These are phyloP conservation scores for Mytilinidion resinicola DNA, from an alignment of 495 filamentous ascomycete genomes.

Conservation along the genomic window DNA sequence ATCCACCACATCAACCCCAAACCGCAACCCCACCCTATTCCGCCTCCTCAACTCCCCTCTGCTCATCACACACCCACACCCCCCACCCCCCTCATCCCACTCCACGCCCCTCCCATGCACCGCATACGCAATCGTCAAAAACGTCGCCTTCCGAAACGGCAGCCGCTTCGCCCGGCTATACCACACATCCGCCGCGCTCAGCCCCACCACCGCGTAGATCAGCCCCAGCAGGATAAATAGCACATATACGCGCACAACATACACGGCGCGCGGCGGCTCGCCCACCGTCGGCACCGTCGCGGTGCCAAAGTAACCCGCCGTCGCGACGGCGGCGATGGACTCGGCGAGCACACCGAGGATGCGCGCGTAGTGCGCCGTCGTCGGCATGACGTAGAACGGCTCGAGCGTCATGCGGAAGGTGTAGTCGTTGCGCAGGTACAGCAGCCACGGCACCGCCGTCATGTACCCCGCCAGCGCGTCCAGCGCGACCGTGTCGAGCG, in stretches of 20 bases:
- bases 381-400: slow-evolving; percentile 11
- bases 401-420: slow-evolving; percentile 9
- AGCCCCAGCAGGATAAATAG: neutral
- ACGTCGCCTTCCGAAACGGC: slow-evolving; percentile 10
- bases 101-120: slow-evolving; percentile 8
- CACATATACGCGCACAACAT: slow-evolving; percentile 2
- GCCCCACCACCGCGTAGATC: neutral
- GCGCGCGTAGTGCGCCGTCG: slow-evolving; percentile 4
- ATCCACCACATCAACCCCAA: slow-evolving; percentile 8
- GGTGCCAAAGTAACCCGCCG: slow-evolving; percentile 7
- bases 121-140: slow-evolving; percentile 10
- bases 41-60: neutral
- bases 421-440: slow-evolving; percentile 8
- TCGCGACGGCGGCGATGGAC: slow-evolving; percentile 3
- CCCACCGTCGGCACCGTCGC: slow-evolving; percentile 5
- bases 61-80: slow-evolving; percentile 10
- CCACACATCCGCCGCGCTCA: slow-evolving; percentile 1
- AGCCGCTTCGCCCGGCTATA: slow-evolving; percentile 1
- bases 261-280: neutral
- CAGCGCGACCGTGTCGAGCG: slow-evolving; percentile 5
- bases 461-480: slow-evolving; percentile 7
- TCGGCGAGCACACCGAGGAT: slow-evolving; percentile 4
- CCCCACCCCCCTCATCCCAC: neutral
- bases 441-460: slow-evolving; percentile 8
- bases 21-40: slow-evolving; percentile 2